Base-by-base conservation (phyloP, 371 early-diverging fungal species). In the Vairimorpha apis region DNA sequence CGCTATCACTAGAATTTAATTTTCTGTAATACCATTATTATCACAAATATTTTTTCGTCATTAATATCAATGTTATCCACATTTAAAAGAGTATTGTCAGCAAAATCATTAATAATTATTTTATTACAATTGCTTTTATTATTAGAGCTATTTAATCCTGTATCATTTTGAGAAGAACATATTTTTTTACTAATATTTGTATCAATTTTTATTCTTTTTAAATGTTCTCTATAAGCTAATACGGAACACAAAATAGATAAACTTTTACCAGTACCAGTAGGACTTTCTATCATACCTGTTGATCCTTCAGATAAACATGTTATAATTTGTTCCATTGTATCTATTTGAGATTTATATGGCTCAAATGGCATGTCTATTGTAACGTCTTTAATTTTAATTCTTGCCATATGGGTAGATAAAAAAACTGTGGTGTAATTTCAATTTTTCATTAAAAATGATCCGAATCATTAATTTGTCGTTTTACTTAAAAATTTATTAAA, bases 231-330 rank as follows among this genome's bases (percentile, higher is more conserved):
- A 84, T 86, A 88, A 5, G 84, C 86, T 18, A 86, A 65, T 3
- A 79, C 80, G 0, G 87, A 83, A 65, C 86, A 87, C 21, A 88
- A 58, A 43, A 88, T 81, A 1, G 85, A 83, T 49, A 88, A 69
- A 5, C 86, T 83, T 75, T 88, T 88, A 21, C 88, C 88, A 3
- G 88, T 87, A 5, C 88, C 88, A 1, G 87, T 87, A 0, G 87
- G 87, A 45, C 85, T 85, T 72, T 87, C 87, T 18, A 88, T 76
- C 76, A 88, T 80, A 0, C 86, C 86, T 67, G 84, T 84, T 38
- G 73, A 70, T 37, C 72, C 43, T 2, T 59, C 49, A 51, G 78
- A 79, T 35, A 87, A 72, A 5, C 85, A 83, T 1, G 63, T 71
- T 25, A 87, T 74, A 62, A 86, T 80, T 65, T 85, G 84, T 63